A percentile compares a stretch with the other conserved stretches of the same genome.
These are phyloP conservation scores for Ceratocystis huliohia DNA, from an alignment of 2,329 filamentous ascomycete species.

Conservation along the genomic window DNA sequence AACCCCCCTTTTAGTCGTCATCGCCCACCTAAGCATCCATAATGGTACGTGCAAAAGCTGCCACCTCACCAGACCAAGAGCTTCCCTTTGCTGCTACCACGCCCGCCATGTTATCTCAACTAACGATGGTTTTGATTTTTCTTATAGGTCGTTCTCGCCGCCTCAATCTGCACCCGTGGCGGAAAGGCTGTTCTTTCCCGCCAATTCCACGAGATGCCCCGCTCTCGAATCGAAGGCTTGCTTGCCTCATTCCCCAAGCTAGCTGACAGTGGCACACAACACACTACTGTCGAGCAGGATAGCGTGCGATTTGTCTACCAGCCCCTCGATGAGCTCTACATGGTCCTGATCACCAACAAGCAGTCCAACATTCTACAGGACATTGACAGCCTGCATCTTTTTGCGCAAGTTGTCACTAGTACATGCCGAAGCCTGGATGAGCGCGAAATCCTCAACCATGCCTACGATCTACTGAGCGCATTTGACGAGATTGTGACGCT, in stretches of 20 bases:
- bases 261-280: constrained; percentile 87
- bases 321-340: constrained; percentile 96
- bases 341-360: constrained; percentile 98
- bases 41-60: constrained; percentile 13
- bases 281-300: constrained; percentile 97
- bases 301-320: constrained; percentile 99
- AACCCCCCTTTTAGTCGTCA: neutral
- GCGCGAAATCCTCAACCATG: constrained; percentile 85
- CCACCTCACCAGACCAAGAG: neutral
- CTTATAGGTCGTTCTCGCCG: constrained; percentile 82
- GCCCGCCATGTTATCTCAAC: neutral
- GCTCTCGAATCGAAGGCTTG: constrained; percentile 90
- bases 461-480: constrained; percentile 88
- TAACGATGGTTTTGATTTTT: neutral
- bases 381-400: constrained; percentile 95
- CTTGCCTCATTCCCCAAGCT: constrained; percentile 97
- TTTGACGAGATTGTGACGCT: constrained; percentile 96
- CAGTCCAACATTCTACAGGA: constrained; percentile 99
- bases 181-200: constrained; percentile 97
- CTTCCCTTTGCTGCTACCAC: neutral
- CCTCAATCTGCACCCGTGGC: constrained; percentile 95
- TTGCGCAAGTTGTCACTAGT: constrained; percentile 91
- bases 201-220: constrained; percentile 94
- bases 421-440: constrained; percentile 95
- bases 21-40: neutral